A percentile compares a stretch with the other conserved stretches of the same genome.
These are phyloP conservation scores for Hydnum rufescens DNA, from an alignment of 768 basidiomycete genomes.

Conservation along the genomic window DNA sequence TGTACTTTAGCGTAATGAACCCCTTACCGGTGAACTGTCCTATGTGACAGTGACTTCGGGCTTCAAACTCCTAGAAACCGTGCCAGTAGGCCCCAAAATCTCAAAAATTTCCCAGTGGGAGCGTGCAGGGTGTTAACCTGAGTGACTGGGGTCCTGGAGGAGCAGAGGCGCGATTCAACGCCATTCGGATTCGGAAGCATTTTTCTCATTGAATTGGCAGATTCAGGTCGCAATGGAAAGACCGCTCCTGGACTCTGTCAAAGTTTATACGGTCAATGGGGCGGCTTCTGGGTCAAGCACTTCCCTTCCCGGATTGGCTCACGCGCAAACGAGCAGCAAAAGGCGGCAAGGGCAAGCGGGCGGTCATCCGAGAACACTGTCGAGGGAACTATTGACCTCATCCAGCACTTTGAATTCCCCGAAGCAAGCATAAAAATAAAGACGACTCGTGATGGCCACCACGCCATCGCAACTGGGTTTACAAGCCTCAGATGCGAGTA, in stretches of 20 bases:
- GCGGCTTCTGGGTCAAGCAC: slow-evolving; percentile 72
- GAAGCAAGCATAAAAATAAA: slow-evolving; percentile 86
- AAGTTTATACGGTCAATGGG: slow-evolving; percentile 94
- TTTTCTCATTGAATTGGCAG: too few species aligned
- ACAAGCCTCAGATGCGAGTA: slow-evolving; percentile 92
- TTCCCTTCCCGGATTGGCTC: slow-evolving; percentile 88
- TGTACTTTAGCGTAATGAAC: too few species aligned
- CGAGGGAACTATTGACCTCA: slow-evolving; percentile 72
- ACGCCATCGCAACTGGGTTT: slow-evolving; percentile 91
- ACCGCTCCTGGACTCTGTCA: slow-evolving; percentile 15
- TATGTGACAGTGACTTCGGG: too few species aligned
- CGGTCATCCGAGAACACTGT: slow-evolving; percentile 44
- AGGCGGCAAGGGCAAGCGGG: slow-evolving; percentile 39
- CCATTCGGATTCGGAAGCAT: too few species aligned
- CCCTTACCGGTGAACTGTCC: too few species aligned
- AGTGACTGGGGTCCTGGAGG: too few species aligned
- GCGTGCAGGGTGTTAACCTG: too few species aligned
- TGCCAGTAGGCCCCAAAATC: too few species aligned
- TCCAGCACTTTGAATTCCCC: slow-evolving; percentile 93
- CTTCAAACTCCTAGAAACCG: too few species aligned
- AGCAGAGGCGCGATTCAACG: too few species aligned
- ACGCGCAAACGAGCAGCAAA: slow-evolving; percentile 43
- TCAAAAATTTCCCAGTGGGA: too few species aligned
- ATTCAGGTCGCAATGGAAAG: background rate
- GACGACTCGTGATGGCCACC: slow-evolving; percentile 78